Conservation (phyloP, 805 yeast species). For the Saccharomycodes ludwigii region DNA sequence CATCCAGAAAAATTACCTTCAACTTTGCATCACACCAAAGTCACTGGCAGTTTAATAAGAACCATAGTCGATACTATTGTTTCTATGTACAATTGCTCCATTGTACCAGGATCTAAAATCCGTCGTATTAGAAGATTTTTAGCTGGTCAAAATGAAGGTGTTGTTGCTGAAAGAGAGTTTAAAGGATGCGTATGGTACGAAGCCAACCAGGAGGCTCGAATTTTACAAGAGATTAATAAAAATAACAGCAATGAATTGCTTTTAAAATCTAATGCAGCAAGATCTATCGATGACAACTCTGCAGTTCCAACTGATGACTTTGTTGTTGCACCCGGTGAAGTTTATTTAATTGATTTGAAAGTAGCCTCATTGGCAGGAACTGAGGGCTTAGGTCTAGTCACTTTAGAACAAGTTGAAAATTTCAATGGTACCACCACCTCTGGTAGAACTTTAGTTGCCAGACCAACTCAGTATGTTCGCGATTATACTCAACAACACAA, state of each 20-base stretch:
- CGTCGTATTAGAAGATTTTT: slow-evolving; percentile 86
- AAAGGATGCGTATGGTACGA: slow-evolving; percentile 89
- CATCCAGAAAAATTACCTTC: slow-evolving; percentile 65
- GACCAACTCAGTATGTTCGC: slow-evolving; percentile 66
- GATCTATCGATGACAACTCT: slow-evolving; percentile 23
- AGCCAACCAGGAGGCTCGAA: slow-evolving; percentile 57
- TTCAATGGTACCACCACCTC: slow-evolving; percentile 51
- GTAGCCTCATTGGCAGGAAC: slow-evolving; percentile 55
- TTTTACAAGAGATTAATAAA: slow-evolving; percentile 21
- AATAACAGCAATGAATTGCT: slow-evolving; percentile 2
- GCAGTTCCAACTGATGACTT: slow-evolving; percentile 76
- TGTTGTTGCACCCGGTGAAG: slow-evolving; percentile 67
- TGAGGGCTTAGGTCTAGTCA: slow-evolving; percentile 51
- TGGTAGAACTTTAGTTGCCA: slow-evolving; percentile 38
- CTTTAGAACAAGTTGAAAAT: slow-evolving; percentile 54
- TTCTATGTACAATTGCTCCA: slow-evolving; percentile 65
- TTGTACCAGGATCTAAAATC: slow-evolving; percentile 87
- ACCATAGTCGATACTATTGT: slow-evolving; percentile 77
- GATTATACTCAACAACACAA: slow-evolving; percentile 77
- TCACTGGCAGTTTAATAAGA: slow-evolving; percentile 65
- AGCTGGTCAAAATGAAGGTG: slow-evolving; percentile 90
- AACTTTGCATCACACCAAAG: slow-evolving; percentile 28
- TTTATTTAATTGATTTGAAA: slow-evolving; percentile 69
- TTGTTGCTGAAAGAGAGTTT: slow-evolving; percentile 83
- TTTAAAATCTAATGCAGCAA: slow-evolving; percentile 4